phyloP scores from a whole-genome alignment of 768 basidiomycete genomes.

The Tulasnella sp. region DNA sequence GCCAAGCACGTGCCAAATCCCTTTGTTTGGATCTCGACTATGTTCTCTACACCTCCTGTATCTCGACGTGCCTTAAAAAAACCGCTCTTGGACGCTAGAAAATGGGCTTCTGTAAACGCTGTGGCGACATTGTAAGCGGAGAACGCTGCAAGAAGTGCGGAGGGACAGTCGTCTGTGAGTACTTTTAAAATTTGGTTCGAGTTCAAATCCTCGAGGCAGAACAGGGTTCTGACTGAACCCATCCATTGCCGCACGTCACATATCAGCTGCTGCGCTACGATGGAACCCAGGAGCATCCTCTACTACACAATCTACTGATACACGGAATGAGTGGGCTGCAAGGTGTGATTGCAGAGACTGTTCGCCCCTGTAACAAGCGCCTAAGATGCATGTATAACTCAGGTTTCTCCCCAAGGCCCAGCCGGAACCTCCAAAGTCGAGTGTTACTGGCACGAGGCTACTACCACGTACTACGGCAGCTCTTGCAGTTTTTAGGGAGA shows the following conservation, averaged over 20 bases:
- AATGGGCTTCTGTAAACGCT: constrained; percentile 84
- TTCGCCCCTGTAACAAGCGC: constrained; percentile 43
- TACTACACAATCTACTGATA: constrained; percentile 27
- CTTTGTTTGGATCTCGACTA: too few species aligned
- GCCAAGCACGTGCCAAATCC: too few species aligned
- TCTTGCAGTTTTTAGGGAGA: background rate
- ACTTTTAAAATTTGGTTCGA: background rate
- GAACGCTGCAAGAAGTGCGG: constrained; percentile 66
- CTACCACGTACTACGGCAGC: background rate
- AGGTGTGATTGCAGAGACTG: constrained; percentile 40
- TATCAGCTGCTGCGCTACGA: constrained; percentile 52
- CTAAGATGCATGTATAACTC: constrained; percentile 21
- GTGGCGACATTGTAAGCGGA: constrained; percentile 65
- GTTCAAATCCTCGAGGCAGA: constrained; percentile 26
- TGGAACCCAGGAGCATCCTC: constrained; percentile 34
- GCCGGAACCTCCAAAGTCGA: background rate
- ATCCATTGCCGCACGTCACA: background rate
- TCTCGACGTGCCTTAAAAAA: too few species aligned
- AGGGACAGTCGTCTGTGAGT: constrained; percentile 58
- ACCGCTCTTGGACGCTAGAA: too few species aligned
- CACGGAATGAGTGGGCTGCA: constrained; percentile 65
- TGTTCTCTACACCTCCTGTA: too few species aligned
- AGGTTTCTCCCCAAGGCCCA: constrained; percentile 3
- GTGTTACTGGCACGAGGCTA: background rate
- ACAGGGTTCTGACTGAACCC: background rate